A percentile compares a stretch with the other conserved stretches of the same genome.
These are phyloP conservation scores for Chlamydomonas eustigma DNA, from an alignment of 139 green algal genomes.

Conservation along the genomic window DNA sequence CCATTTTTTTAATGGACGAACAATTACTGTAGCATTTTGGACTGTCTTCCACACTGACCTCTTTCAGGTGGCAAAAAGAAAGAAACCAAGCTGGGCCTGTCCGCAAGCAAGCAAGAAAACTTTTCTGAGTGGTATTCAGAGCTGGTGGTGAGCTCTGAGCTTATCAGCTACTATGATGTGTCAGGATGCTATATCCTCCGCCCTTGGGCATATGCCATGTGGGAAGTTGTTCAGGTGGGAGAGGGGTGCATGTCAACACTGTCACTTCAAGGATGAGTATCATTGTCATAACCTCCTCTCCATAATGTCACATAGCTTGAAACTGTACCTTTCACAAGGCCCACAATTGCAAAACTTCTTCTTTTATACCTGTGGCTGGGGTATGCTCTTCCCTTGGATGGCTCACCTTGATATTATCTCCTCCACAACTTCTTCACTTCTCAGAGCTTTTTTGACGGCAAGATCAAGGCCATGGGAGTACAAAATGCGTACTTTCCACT, in stretches of 20 bases:
- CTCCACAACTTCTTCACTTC: background rate
- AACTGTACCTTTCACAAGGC: too few relatives aligned
- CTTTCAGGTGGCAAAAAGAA: slow-evolving; percentile 80
- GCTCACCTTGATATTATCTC: too few relatives aligned
- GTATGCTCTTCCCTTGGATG: too few relatives aligned
- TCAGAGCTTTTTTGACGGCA: slow-evolving; percentile 62
- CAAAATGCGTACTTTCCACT: slow-evolving; percentile 99
- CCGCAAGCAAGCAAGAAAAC: slow-evolving; percentile 73
- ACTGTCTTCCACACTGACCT: too few relatives aligned
- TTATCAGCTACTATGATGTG: slow-evolving; percentile 92
- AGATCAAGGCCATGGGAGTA: slow-evolving; percentile 90
- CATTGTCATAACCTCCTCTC: too few relatives aligned
- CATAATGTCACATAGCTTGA: too few relatives aligned
- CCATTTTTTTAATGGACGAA: too few relatives aligned
- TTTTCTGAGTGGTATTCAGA: slow-evolving; percentile 81
- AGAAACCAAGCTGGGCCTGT: slow-evolving; percentile 86
- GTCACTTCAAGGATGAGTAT: too few relatives aligned
- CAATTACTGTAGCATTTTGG: too few relatives aligned
- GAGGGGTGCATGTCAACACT: too few relatives aligned
- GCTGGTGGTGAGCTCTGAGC: slow-evolving; percentile 42
- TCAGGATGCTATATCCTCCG: slow-evolving; percentile 98
- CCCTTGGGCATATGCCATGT: slow-evolving; percentile 91
- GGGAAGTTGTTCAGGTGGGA: slow-evolving; percentile 54
- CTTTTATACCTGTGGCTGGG: too few relatives aligned
- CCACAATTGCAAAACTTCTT: too few relatives aligned